phyloP scores from a whole-genome alignment of 2,329 filamentous ascomycete genomes.

The Talaromyces sp. region DNA sequence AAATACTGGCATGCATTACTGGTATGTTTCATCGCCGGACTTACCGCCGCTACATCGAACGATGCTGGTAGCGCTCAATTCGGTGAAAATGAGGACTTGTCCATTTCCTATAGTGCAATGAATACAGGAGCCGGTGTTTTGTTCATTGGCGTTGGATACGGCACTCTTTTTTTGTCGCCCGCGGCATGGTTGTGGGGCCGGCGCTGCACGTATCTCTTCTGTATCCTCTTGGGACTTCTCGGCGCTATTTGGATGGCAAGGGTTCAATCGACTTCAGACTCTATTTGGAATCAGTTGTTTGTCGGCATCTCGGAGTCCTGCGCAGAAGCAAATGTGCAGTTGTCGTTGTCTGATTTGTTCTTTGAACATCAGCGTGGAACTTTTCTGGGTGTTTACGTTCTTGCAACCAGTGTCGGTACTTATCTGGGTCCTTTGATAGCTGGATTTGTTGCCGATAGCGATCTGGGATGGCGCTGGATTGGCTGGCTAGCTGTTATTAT shows the following conservation, averaged over 20 bases:
- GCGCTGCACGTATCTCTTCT: slow-evolving; percentile 51
- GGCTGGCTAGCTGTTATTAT: slow-evolving; percentile 50
- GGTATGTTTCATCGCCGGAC: slow-evolving; percentile 50
- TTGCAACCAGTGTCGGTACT: slow-evolving; percentile 53
- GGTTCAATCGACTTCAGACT: slow-evolving; percentile 40
- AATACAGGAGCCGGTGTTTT: slow-evolving; percentile 55
- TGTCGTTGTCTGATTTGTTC: slow-evolving; percentile 55
- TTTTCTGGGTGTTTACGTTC: slow-evolving; percentile 52
- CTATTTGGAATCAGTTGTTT: slow-evolving; percentile 54
- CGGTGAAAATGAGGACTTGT: slow-evolving; percentile 47
- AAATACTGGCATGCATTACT: slow-evolving; percentile 50
- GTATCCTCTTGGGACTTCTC: slow-evolving; percentile 45
- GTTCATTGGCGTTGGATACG: slow-evolving; percentile 54
- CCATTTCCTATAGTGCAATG: slow-evolving; percentile 49
- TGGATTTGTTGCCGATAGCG: slow-evolving; percentile 46
- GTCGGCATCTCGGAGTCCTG: slow-evolving; percentile 54
- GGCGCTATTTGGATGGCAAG: slow-evolving; percentile 53
- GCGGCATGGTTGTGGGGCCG: slow-evolving; percentile 53
- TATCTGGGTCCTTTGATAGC: slow-evolving; percentile 52
- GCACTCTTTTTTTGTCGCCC: slow-evolving; percentile 50
- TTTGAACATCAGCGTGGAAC: slow-evolving; percentile 54
- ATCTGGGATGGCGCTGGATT: slow-evolving; percentile 52
- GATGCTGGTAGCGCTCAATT: slow-evolving; percentile 50
- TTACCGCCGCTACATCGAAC: slow-evolving; percentile 55
- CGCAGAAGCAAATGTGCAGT: slow-evolving; percentile 53